A percentile compares a stretch with the other conserved stretches of the same genome.
These are phyloP conservation scores for Leccinum griseonigrum DNA, from an alignment of 1,284 basidiomycete species.

Conservation along the genomic window DNA sequence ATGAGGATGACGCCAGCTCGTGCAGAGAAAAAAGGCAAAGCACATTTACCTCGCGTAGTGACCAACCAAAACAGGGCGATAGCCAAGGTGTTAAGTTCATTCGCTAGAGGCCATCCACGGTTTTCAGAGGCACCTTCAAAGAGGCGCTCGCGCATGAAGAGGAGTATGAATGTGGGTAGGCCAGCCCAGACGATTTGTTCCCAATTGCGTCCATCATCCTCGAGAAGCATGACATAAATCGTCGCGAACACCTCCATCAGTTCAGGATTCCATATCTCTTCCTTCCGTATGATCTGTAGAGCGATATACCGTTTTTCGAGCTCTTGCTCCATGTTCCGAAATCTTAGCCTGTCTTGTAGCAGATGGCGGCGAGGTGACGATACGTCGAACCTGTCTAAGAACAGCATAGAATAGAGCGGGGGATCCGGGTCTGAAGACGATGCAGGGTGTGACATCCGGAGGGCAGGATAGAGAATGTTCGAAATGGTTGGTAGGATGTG, in stretches of 20 bases:
- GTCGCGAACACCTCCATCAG: conserved; percentile 50
- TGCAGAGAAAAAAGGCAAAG: background rate
- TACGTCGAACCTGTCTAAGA: conserved; percentile 40
- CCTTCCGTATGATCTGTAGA: conserved; percentile 41
- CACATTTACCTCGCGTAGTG: conserved; percentile 30
- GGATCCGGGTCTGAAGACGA: conserved; percentile 27
- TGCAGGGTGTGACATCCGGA: conserved; percentile 31
- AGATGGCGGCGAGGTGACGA: conserved; percentile 40
- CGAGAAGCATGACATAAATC: conserved; percentile 59
- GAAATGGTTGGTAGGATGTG: conserved; percentile 35
- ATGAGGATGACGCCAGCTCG: background rate
- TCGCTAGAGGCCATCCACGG: conserved; percentile 48
- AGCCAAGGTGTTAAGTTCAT: conserved; percentile 43
- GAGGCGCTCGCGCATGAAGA: conserved; percentile 39
- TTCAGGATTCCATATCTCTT: conserved; percentile 33
- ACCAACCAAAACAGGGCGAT: conserved; percentile 49
- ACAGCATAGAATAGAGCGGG: conserved; percentile 39
- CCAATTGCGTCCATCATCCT: conserved; percentile 55
- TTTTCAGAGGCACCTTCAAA: conserved; percentile 36
- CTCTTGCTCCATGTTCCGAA: conserved; percentile 36
- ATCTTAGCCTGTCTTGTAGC: conserved; percentile 11
- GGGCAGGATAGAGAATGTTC: conserved; percentile 32
- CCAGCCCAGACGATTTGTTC: conserved; percentile 49
- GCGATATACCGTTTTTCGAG: conserved; percentile 40
- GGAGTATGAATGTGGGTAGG: conserved; percentile 40